These are phyloP conservation scores for Helotiales sp. DNA, from an alignment of 2,329 filamentous ascomycete genomes.

Conservation along the genomic window DNA sequence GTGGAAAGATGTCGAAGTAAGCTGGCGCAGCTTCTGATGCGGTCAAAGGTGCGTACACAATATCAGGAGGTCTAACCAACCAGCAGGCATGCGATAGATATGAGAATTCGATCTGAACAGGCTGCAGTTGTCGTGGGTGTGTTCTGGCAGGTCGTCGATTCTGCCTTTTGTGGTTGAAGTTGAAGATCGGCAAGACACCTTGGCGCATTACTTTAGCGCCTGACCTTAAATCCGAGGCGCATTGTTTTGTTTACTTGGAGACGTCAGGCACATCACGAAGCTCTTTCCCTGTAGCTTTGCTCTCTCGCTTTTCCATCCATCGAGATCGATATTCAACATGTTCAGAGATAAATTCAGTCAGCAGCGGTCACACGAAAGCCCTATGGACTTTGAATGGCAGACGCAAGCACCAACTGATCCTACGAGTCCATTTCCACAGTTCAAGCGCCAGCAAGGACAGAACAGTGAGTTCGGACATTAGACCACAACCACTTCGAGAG, in stretches of 20 bases:
- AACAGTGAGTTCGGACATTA: conserved; percentile 22
- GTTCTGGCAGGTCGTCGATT: not conserved
- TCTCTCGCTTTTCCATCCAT: not conserved
- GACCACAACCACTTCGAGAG: not conserved
- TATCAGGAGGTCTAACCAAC: too few relatives aligned
- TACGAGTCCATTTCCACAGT: conserved; percentile 60
- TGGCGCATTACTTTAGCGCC: conserved; percentile 8
- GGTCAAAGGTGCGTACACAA: too few relatives aligned
- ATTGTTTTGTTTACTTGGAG: conserved; percentile 17
- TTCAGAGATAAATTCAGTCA: conserved; percentile 43
- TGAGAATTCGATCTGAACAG: too few relatives aligned
- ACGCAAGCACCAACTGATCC: conserved; percentile 56
- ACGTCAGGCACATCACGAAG: too few relatives aligned
- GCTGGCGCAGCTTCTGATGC: not conserved
- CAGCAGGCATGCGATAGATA: too few relatives aligned
- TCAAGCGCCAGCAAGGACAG: conserved; percentile 21
- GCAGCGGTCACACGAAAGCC: conserved; percentile 57
- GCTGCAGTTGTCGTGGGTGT: not conserved
- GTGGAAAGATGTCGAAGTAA: not conserved
- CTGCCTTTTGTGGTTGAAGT: not conserved
- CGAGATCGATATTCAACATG: conserved; percentile 19
- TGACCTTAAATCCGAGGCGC: conserved; percentile 14
- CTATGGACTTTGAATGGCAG: conserved; percentile 69
- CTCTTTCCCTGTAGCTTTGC: not conserved
- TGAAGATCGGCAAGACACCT: not conserved